Conservation (phyloP, 495 filamentous ascomycete genomes). For the Podospora bellae-mahoneyi region DNA sequence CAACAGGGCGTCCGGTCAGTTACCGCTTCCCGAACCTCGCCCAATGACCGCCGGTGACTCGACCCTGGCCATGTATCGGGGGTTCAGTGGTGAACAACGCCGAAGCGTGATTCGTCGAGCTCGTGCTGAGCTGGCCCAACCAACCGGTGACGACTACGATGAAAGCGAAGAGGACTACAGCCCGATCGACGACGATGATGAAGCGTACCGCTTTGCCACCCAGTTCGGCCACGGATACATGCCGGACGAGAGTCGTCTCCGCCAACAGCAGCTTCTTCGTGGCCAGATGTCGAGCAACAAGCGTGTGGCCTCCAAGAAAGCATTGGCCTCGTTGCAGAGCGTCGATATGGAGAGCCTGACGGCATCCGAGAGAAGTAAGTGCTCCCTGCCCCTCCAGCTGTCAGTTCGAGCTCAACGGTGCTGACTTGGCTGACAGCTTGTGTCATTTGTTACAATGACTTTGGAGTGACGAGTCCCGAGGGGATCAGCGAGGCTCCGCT, state of each 20-base stretch:
- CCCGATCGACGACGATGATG: slow-evolving; percentile 24
- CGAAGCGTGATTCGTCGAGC: neutral
- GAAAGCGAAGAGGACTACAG: slow-evolving; percentile 32
- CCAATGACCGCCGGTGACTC: neutral
- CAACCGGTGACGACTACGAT: neutral
- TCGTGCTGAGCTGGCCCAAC: neutral
- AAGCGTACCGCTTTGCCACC: slow-evolving; percentile 24
- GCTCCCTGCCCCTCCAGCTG: neutral
- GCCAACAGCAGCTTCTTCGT: slow-evolving; percentile 38
- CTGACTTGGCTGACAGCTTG: slow-evolving; percentile 51
- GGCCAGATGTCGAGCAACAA: slow-evolving; percentile 40
- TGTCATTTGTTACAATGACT: slow-evolving; percentile 58
- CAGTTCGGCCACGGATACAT: slow-evolving; percentile 20
- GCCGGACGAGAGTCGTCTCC: slow-evolving; percentile 25
- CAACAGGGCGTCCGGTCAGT: neutral
- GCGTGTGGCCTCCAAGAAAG: slow-evolving; percentile 45
- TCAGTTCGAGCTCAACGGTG: slow-evolving; percentile 3
- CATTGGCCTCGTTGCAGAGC: slow-evolving; percentile 44
- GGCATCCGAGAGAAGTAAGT: slow-evolving; percentile 49
- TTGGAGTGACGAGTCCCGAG: slow-evolving; percentile 49
- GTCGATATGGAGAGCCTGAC: slow-evolving; percentile 42
- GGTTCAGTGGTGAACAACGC: neutral
- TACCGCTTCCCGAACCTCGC: neutral
- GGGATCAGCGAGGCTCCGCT: slow-evolving; percentile 49
- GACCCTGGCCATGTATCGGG: neutral